A percentile compares a stretch with the other conserved stretches of the same genome.
phyloP scores from a whole-genome alignment of 2,329 filamentous ascomycete genomes.

The Fusarium mangiferae region DNA sequence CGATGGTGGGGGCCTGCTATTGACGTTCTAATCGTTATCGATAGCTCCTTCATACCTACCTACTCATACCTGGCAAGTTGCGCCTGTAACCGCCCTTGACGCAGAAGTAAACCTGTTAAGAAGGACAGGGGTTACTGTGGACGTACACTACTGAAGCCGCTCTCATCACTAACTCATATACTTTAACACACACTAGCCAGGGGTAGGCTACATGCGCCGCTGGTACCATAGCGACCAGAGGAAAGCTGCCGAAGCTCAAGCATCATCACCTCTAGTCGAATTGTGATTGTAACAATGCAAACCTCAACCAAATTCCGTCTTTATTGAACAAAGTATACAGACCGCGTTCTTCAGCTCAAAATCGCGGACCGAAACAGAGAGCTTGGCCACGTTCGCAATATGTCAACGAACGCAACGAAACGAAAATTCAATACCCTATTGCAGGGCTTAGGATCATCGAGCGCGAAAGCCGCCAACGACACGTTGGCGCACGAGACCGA shows the following conservation, averaged over 20 bases:
- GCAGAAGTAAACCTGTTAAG: not conserved
- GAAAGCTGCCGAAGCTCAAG: constrained; percentile 1
- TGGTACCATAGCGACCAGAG: constrained; percentile 15
- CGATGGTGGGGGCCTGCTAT: constrained; percentile 37
- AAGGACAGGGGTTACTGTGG: no score
- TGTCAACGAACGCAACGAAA: constrained; percentile 76
- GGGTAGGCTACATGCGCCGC: not conserved
- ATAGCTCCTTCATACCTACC: not conserved
- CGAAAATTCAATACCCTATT: constrained; percentile 83
- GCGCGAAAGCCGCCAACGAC: constrained; percentile 26
- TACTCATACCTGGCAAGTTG: not conserved
- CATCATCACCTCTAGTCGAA: constrained; percentile 15
- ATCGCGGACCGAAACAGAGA: not conserved
- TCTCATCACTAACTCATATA: not conserved
- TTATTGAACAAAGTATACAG: not conserved
- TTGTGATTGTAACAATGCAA: constrained; percentile 27
- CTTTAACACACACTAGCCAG: not conserved
- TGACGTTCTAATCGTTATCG: constrained; percentile 30
- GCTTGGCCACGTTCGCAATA: constrained; percentile 47
- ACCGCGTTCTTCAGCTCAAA: not conserved
- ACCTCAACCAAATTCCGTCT: not conserved
- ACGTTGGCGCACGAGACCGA: not conserved
- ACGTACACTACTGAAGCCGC: fast-evolving
- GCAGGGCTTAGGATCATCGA: constrained; percentile 68
- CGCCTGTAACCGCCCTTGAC: not conserved